Conservation (phyloP, 176 grass and related monocot genomes). For the Sorghum bicolor region DNA sequence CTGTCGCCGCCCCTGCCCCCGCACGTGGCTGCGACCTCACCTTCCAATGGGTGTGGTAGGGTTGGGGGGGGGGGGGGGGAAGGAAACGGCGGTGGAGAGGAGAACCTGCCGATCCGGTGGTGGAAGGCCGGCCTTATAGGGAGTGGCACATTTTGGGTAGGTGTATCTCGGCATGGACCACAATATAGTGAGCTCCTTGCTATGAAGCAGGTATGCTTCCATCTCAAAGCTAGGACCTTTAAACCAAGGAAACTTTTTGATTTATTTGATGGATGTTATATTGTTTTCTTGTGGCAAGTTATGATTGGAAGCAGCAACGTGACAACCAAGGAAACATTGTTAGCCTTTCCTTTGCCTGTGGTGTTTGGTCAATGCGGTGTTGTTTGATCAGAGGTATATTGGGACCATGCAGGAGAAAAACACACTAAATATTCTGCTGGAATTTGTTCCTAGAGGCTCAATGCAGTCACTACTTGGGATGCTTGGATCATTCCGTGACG, state of each 20-base stretch:
- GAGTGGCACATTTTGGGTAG: conserved; percentile 56
- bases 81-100: conserved; percentile 13
- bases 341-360: background rate
- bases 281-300: conserved; percentile 44
- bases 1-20: too few relatives aligned
- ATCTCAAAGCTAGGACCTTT: background rate
- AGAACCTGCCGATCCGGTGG: conserved; percentile 58
- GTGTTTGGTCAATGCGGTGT: background rate
- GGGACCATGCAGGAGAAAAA: conserved; percentile 69
- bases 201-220: conserved; percentile 64
- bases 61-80: too few relatives aligned
- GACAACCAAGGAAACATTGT: conserved; percentile 45
- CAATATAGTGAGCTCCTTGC: conserved; percentile 82
- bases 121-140: conserved; percentile 73
- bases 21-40: too few relatives aligned
- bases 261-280: background rate
- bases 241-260: background rate
- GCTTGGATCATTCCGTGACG: conserved; percentile 28
- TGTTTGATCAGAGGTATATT: conserved; percentile 66
- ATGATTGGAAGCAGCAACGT: conserved; percentile 63
- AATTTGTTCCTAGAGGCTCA: conserved; percentile 86
- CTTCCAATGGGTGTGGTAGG: too few relatives aligned
- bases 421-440: conserved; percentile 80
- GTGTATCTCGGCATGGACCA: conserved; percentile 29
- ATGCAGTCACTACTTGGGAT: conserved; percentile 65